Evolutionary conservation across 2,329 filamentous ascomycete genomes (phyloP), one percentile per base, ranked within the genome.

Genomic region (Aspergillus sp.): DNA sequence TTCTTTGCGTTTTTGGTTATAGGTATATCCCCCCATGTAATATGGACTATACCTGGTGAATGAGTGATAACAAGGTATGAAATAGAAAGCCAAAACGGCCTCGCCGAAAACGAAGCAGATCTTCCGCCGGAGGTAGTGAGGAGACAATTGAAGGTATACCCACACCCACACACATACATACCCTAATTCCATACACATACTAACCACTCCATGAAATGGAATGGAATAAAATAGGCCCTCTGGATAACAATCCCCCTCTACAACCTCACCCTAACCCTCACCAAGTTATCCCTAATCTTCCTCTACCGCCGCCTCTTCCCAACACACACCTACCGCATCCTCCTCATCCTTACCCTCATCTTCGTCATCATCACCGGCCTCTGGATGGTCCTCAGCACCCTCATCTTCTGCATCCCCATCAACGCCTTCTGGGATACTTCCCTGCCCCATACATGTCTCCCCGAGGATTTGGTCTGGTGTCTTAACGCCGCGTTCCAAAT

Each of bases 221-320:
- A 19, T 11, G 3, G 1, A 30, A 21, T 27, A 10, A 21, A 49
- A n/a, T 27, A 74, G 71, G 68, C 65, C 19, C 66, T 75, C 27
- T 74, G 68, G 66, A 56, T 70, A n/a, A 69, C 71, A 1, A 59
- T 76, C n/a, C 70, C 73, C 11, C 66, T 75, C 32, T 77, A 77
- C 63, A 76, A 76, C 47, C 54, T 73, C 19, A 62, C 66, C 5
- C 60, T 77, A 4, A 64, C 70, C 38, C 52, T 76, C 1, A 63
- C 71, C 57, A 77, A 77, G 52, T 47, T 71, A 13, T 76, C 75
- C 4, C 66, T 71, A 25, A 48, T 73, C 1, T 48, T 70, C n/a
- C 65, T 76, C 39, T 75, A 70, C 59, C 38, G 66, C 38, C 71
- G 74, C 13, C 69, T 76, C 36, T 77, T 77, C 56, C 60, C 63